phyloP scores from a whole-genome alignment of 2,329 filamentous ascomycete genomes.

The Ambrosiella beaveri region DNA sequence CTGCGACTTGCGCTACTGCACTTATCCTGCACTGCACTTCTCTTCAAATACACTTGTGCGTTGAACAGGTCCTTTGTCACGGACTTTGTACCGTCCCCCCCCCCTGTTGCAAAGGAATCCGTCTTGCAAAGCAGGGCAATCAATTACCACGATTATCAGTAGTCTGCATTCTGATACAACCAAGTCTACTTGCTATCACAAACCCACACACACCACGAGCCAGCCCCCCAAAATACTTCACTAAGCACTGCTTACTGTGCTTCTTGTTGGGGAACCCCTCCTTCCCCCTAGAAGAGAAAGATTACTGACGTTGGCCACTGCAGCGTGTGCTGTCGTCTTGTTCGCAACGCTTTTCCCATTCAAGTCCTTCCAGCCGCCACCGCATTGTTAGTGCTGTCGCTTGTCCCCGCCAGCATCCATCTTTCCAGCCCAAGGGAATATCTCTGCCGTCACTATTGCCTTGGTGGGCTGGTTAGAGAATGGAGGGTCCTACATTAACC shows the following conservation, averaged over 20 bases:
- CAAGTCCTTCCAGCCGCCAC: background rate
- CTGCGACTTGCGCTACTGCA: background rate
- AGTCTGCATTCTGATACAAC: too few relatives aligned
- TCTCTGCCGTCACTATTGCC: background rate
- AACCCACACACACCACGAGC: too few relatives aligned
- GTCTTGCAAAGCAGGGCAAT: too few relatives aligned
- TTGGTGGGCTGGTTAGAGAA: conserved; percentile 6
- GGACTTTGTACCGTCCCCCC: background rate
- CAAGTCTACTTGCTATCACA: too few relatives aligned
- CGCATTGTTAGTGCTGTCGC: background rate
- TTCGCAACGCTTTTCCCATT: background rate
- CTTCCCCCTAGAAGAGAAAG: too few relatives aligned
- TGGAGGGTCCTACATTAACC: conserved; percentile 8
- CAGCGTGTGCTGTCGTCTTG: too few relatives aligned
- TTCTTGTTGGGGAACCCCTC: too few relatives aligned
- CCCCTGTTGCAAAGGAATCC: too few relatives aligned
- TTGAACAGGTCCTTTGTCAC: background rate
- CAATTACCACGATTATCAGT: too few relatives aligned
- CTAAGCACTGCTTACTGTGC: too few relatives aligned
- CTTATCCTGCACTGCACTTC: background rate
- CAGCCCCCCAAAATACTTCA: too few relatives aligned
- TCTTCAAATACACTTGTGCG: background rate
- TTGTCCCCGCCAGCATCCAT: background rate
- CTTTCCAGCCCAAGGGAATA: background rate
- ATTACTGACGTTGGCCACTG: too few relatives aligned